A percentile compares a stretch with the other conserved stretches of the same genome.
Conservation (phyloP, 345 rosid species). For the Pistacia atlantica region DNA sequence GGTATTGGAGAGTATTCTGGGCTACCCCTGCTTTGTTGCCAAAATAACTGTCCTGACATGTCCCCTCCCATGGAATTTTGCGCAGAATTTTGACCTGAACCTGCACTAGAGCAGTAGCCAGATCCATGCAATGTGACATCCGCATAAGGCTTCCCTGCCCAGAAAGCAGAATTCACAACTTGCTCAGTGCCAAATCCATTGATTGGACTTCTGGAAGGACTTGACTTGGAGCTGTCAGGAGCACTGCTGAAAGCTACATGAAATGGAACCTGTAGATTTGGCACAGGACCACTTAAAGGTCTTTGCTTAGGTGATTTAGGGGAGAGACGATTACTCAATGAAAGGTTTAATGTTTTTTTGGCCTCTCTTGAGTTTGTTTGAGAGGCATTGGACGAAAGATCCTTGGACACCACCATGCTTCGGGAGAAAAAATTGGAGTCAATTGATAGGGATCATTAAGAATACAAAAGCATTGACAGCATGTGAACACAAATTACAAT, state of each 20-base stretch:
- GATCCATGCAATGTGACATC: constrained; percentile 62
- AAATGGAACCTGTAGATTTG: constrained; percentile 55
- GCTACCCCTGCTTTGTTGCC: constrained; percentile 75
- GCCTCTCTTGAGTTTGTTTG: constrained; percentile 45
- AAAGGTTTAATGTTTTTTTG: constrained; percentile 48
- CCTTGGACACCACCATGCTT: constrained; percentile 50
- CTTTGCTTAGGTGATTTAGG: constrained; percentile 49
- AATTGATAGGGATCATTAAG: constrained; percentile 18
- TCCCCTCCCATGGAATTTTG: constrained; percentile 77
- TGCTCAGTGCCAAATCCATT: constrained; percentile 62
- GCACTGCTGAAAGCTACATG: constrained; percentile 56
- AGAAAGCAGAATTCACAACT: constrained; percentile 49
- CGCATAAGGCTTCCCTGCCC: constrained; percentile 57
- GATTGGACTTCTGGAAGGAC: constrained; percentile 80
- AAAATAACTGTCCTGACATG: constrained; percentile 63
- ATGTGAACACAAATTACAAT: constrained; percentile 1
- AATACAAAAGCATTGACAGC: not conserved
- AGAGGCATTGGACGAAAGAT: constrained; percentile 33
- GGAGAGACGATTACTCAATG: constrained; percentile 43
- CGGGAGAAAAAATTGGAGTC: constrained; percentile 13
- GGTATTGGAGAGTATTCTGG: constrained; percentile 76
- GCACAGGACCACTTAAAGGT: constrained; percentile 50
- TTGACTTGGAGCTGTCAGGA: constrained; percentile 77
- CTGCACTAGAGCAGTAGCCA: constrained; percentile 82
- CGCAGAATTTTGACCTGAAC: constrained; percentile 80